Conservation (phyloP, 495 filamentous ascomycete species). For the Annulohypoxylon moriforme region DNA sequence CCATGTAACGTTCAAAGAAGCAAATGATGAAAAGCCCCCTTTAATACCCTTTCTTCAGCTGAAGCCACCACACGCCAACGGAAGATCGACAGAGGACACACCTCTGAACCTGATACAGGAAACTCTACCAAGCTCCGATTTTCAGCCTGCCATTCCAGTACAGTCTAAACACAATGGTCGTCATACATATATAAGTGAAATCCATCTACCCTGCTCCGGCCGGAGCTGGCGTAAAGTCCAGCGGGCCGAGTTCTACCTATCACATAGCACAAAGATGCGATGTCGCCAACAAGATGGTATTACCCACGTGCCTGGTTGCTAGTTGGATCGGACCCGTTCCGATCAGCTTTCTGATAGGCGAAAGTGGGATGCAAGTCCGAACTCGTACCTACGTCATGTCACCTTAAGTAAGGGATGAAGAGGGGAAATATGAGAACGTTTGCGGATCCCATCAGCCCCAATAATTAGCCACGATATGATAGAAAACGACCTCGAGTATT, state of each 20-base stretch:
- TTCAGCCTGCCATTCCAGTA: background rate
- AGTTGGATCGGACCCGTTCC: conserved; percentile 14
- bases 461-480: conserved; percentile 1
- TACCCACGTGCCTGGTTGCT: conserved; percentile 29
- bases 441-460: conserved; percentile 2
- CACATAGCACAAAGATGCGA: conserved; percentile 32
- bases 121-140: background rate
- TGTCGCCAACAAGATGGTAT: conserved; percentile 17
- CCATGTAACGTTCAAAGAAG: conserved; percentile 14
- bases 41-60: conserved; percentile 5
- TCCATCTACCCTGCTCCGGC: background rate
- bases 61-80: background rate
- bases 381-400: conserved; percentile 21
- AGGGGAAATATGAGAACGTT: background rate
- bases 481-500: background rate
- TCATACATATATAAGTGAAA: background rate
- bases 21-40: conserved; percentile 4
- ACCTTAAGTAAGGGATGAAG: conserved; percentile 8
- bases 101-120: conserved; percentile 9
- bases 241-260: conserved; percentile 32
- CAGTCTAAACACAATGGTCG: background rate
- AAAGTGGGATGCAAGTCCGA: conserved; percentile 1
- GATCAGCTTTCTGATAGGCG: conserved; percentile 1
- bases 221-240: conserved; percentile 12
- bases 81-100: background rate